Evolutionary conservation across 768 basidiomycete genomes (phyloP).

Genomic region (Hemileccinum rubropunctum): DNA sequence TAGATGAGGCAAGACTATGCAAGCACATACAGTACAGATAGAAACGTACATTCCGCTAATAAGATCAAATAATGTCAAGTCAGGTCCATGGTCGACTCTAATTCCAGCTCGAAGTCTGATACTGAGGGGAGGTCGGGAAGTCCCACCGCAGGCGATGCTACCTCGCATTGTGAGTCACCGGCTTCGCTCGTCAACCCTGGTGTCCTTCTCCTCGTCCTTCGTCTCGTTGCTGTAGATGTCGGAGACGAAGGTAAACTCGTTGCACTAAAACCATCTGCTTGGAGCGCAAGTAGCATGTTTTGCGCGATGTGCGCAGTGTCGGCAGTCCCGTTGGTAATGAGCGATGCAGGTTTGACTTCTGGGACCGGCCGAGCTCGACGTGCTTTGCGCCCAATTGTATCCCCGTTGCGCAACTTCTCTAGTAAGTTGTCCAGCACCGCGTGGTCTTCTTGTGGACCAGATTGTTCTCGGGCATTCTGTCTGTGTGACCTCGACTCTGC

Average conservation of each 20-base stretch:
- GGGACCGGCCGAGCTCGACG: slow-evolving; percentile 43
- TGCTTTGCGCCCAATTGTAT: slow-evolving; percentile 55
- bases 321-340: slow-evolving; percentile 29
- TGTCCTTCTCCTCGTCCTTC: slow-evolving; percentile 27
- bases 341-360: slow-evolving; percentile 29
- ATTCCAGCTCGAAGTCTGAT: slow-evolving; percentile 29
- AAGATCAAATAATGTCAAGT: slow-evolving; percentile 26
- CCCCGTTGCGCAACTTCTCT: slow-evolving; percentile 70
- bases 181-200: slow-evolving; percentile 38
- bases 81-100: slow-evolving; percentile 23
- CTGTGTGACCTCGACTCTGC: slow-evolving; percentile 62
- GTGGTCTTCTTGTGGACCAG: slow-evolving; percentile 49
- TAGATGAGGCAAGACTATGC: slow-evolving; percentile 24
- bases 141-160: slow-evolving; percentile 23
- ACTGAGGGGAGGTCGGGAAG: slow-evolving; percentile 25
- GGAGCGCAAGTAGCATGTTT: slow-evolving; percentile 71
- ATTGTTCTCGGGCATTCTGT: slow-evolving; percentile 44
- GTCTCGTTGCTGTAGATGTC: slow-evolving; percentile 33
- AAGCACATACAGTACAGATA: slow-evolving; percentile 35
- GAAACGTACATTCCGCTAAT: slow-evolving; percentile 22
- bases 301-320: slow-evolving; percentile 56
- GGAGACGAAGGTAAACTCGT: slow-evolving; percentile 47
- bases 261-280: slow-evolving; percentile 62
- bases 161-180: slow-evolving; percentile 28
- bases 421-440: slow-evolving; percentile 66